phyloP scores from a whole-genome alignment of 2,329 filamentous ascomycete species.

The Ophiobolus disseminans region DNA sequence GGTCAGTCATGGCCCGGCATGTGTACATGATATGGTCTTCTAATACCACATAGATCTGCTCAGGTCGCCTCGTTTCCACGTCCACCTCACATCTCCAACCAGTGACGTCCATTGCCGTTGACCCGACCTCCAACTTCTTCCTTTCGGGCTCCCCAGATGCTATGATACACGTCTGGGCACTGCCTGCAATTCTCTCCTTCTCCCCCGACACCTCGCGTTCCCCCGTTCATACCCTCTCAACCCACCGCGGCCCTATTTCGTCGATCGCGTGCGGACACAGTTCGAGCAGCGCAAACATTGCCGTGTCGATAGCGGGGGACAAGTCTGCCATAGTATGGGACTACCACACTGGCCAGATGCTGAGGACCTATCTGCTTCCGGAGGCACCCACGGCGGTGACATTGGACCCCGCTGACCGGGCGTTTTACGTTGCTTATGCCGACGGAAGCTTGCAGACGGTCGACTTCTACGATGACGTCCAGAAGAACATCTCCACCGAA shows the following conservation, averaged over 20 bases:
- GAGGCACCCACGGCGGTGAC: constrained; percentile 73
- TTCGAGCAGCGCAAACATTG: constrained; percentile 77
- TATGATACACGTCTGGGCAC: constrained; percentile 90
- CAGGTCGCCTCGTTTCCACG: constrained; percentile 77
- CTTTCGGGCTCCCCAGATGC: constrained; percentile 84
- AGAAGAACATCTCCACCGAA: constrained; percentile 47
- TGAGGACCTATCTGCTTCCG: constrained; percentile 84
- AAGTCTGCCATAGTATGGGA: constrained; percentile 94
- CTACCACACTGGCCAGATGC: constrained; percentile 75
- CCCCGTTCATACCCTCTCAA: constrained; percentile 78
- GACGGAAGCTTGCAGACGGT: constrained; percentile 81
- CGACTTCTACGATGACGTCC: constrained; percentile 69
- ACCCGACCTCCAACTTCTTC: constrained; percentile 74
- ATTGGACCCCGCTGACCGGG: constrained; percentile 83
- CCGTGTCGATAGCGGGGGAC: constrained; percentile 82
- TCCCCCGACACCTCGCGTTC: constrained; percentile 62
- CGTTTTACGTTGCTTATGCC: constrained; percentile 80
- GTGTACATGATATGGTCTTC: neutral
- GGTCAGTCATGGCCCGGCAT: constrained; percentile 59
- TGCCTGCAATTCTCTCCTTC: constrained; percentile 75
- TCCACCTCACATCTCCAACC: constrained; percentile 80
- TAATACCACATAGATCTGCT: constrained; percentile 64
- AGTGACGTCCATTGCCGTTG: constrained; percentile 76
- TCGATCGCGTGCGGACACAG: constrained; percentile 69
- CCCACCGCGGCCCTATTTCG: constrained; percentile 77